These are phyloP conservation scores for Prunus armeniaca DNA, from an alignment of 306 rosid genomes.

Conservation along the genomic window DNA sequence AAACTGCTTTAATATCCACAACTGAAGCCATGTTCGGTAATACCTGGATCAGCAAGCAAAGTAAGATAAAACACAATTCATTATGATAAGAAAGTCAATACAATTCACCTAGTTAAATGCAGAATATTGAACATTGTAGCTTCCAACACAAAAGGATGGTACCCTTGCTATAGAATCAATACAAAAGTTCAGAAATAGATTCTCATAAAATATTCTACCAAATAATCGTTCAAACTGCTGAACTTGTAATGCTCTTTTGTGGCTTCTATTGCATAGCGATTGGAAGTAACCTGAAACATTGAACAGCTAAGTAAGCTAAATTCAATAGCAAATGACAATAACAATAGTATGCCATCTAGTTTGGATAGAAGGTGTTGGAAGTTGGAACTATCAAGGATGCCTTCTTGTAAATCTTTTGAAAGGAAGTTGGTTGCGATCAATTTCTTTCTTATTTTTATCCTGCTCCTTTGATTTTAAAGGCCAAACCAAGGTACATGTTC, in stretches of 20 bases:
- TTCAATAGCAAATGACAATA: not conserved
- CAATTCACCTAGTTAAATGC: not conserved
- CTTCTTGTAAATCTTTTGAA: conserved; percentile 1
- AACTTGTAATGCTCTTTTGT: conserved; percentile 86
- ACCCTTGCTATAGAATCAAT: not conserved
- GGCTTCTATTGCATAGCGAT: conserved; percentile 83
- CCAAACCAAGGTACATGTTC: not conserved
- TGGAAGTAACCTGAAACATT: conserved; percentile 77
- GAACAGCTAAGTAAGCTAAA: conserved; percentile 21
- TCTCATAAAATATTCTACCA: conserved; percentile 46
- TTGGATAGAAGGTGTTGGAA: not conserved
- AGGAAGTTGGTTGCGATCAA: not conserved
- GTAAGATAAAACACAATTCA: conserved; percentile 15
- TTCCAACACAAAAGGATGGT: conserved; percentile 5
- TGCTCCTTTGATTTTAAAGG: not conserved
- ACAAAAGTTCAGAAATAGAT: not conserved
- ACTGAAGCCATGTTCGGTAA: conserved; percentile 96
- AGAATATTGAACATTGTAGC: not conserved
- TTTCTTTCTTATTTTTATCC: not conserved
- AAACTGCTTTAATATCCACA: conserved; percentile 71
- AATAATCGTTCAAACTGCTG: conserved; percentile 66
- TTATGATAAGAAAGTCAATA: conserved; percentile 10
- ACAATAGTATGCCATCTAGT: not conserved
- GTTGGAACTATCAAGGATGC: not conserved
- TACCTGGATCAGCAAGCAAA: conserved; percentile 52